Evolutionary conservation across 2,329 filamentous ascomycete genomes (phyloP), one percentile per base, ranked within the genome.

Genomic region (Paramyrothecium sp.): DNA sequence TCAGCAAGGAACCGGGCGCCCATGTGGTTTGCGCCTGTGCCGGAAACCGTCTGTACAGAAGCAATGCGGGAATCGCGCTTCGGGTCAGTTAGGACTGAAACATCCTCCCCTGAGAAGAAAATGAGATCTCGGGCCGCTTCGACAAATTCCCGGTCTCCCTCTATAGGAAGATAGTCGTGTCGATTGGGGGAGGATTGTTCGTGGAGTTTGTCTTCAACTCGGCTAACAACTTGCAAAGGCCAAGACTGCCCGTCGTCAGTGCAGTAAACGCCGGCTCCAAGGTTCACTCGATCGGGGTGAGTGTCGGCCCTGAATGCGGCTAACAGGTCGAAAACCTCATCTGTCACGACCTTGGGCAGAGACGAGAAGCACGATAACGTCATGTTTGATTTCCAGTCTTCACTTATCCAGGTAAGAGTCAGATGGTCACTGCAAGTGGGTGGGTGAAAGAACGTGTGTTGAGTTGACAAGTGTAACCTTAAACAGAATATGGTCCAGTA

Each of bases 11-110:
- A 67, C 34, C 55, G 49, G 30, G 71, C 67, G 11, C 55, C 68
- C 17, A 74, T 48, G 53, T 70, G 67, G 54, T 68, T 69, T n/a
- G 73, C 71, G 1, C 73, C 73, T 7, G 73, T 74, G 16, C 73
- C 72, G 2, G 70, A 69, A 22, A 74, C 63, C 1, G 72, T 72
- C 56, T 75, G 72, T 21, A 73, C 61, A 1, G 70, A 72, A 2
- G 57, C 64, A 5, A 71, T 30, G 4, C 26, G 26, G 4, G 26
- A 30, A 30, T 30, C 26, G 10, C 26, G 26, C 59, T 30, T 30
- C 26, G 26, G 26, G 26, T 30, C 26, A 30, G 26, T 5, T 4
- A 30, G 26, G 5, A 30, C 26, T 30, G 26, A 30, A 5, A 10
- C 26, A 30, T 30, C 26, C 10, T 30, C 26, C 5, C 26, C 26